A percentile compares a stretch with the other conserved stretches of the same genome.
These are phyloP conservation scores for Ceratobasidium sp. DNA, from an alignment of 1,284 basidiomycete species.

Conservation along the genomic window DNA sequence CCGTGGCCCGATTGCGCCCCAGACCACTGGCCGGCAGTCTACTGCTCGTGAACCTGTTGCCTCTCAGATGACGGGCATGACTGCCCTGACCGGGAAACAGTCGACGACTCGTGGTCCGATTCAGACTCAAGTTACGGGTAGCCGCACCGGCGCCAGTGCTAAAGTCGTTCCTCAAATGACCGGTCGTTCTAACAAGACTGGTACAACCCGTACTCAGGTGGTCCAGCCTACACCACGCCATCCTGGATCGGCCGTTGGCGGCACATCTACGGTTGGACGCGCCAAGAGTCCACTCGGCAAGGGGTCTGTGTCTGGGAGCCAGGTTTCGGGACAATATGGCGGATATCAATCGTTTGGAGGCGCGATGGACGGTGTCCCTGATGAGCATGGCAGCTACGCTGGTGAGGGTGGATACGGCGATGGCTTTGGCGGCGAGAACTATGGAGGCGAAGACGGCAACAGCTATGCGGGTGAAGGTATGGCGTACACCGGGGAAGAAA, in stretches of 20 bases:
- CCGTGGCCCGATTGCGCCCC: slow-evolving; percentile 31
- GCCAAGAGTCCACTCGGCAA: slow-evolving; percentile 40
- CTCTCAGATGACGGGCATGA: slow-evolving; percentile 25
- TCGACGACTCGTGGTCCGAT: slow-evolving; percentile 17
- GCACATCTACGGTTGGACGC: slow-evolving; percentile 20
- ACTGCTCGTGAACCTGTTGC: slow-evolving; percentile 19
- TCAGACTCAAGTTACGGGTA: slow-evolving; percentile 25
- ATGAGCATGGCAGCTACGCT: slow-evolving; percentile 15
- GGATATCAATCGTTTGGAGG: slow-evolving; percentile 38
- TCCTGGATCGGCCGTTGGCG: slow-evolving; percentile 36
- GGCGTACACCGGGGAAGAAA: slow-evolving; percentile 35
- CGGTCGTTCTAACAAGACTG: slow-evolving; percentile 16
- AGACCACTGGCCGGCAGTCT: slow-evolving; percentile 35
- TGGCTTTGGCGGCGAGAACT: slow-evolving; percentile 14
- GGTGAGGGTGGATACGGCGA: slow-evolving; percentile 1
- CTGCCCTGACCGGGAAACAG: neutral
- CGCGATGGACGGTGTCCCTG: slow-evolving; percentile 9
- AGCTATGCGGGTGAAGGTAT: slow-evolving; percentile 39
- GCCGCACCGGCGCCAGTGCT: neutral
- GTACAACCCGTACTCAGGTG: slow-evolving; percentile 12
- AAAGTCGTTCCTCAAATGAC: slow-evolving; percentile 42
- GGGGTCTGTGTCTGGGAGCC: slow-evolving; percentile 13
- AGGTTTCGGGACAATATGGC: neutral
- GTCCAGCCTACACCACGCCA: slow-evolving; percentile 31
- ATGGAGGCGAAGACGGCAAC: slow-evolving; percentile 31